Conservation (phyloP, 139 green algal genomes). For the Chlorokybus atmophyticus region DNA sequence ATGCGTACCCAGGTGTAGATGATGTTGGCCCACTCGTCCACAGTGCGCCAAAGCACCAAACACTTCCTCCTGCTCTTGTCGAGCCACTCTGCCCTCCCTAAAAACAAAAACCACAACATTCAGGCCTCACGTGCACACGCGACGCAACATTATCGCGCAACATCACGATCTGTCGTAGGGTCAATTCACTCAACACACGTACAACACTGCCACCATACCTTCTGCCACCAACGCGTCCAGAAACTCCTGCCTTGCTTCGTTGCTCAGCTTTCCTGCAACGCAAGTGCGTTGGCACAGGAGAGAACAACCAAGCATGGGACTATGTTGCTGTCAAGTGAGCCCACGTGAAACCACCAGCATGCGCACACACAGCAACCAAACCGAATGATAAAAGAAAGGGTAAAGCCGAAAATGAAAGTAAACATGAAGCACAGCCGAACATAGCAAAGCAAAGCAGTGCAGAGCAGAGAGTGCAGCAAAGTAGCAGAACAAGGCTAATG, state of each 20-base stretch:
- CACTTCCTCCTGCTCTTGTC: neutral
- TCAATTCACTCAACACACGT: neutral
- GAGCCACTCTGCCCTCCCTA: slow-evolving; percentile 3
- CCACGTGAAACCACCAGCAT: neutral
- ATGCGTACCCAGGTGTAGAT: slow-evolving; percentile 4
- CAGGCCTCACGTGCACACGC: neutral
- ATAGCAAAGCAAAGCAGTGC: neutral
- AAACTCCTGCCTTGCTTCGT: neutral
- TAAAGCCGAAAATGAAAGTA: neutral
- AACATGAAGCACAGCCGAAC: neutral
- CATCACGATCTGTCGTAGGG: neutral
- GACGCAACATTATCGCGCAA: neutral
- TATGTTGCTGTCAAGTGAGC: neutral
- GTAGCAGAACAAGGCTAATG: neutral
- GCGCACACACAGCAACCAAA: neutral
- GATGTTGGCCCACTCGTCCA: slow-evolving; percentile 1
- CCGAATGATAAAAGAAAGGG: neutral
- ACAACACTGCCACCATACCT: neutral
- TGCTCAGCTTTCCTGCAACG: slow-evolving; percentile 1
- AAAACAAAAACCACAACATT: neutral
- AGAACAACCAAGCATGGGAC: neutral
- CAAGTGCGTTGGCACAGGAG: neutral
- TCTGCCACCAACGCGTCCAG: slow-evolving; percentile 3
- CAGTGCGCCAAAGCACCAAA: neutral
- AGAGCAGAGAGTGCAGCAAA: neutral